Evolutionary conservation across 371 early-diverging fungal species (phyloP).

Genomic region (Apophysomyces trapeziformis): DNA sequence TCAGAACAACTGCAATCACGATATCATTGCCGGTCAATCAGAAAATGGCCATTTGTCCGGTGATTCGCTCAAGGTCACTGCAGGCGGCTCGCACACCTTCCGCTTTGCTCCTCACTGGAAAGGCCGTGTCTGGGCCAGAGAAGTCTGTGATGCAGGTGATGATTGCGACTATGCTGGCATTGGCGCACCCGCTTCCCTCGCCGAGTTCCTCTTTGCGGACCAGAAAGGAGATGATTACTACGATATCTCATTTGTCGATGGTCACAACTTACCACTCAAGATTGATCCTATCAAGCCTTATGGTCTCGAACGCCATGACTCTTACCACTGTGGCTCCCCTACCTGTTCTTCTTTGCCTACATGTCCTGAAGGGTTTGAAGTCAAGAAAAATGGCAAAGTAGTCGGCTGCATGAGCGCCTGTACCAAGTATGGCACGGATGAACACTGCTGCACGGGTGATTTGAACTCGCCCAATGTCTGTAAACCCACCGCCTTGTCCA

Average conservation of each 20-base stretch:
- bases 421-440: conserved; percentile 36
- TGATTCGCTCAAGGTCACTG: conserved; percentile 6
- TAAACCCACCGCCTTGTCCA: conserved; percentile 31
- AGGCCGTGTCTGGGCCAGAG: conserved; percentile 43
- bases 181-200: conserved; percentile 36
- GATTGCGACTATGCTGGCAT: conserved; percentile 33
- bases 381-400: conserved; percentile 22
- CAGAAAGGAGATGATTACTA: conserved; percentile 32
- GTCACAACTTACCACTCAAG: conserved; percentile 38
- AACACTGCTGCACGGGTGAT: conserved; percentile 47
- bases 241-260: conserved; percentile 46
- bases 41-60: conserved; percentile 20
- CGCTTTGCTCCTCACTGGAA: conserved; percentile 17
- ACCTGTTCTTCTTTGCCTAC: conserved; percentile 23
- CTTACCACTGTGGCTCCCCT: conserved; percentile 36
- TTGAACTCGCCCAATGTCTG: conserved; percentile 34
- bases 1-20: conserved; percentile 20
- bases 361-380: conserved; percentile 30
- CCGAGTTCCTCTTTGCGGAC: conserved; percentile 30
- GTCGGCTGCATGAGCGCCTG: conserved; percentile 46
- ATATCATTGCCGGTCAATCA: conserved; percentile 16
- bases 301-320: conserved; percentile 6
- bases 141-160: conserved; percentile 22
- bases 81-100: conserved; percentile 17
- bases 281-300: conserved; percentile 25